Conservation (phyloP, 306 rosid species). For the Begonia fuchsioides region DNA sequence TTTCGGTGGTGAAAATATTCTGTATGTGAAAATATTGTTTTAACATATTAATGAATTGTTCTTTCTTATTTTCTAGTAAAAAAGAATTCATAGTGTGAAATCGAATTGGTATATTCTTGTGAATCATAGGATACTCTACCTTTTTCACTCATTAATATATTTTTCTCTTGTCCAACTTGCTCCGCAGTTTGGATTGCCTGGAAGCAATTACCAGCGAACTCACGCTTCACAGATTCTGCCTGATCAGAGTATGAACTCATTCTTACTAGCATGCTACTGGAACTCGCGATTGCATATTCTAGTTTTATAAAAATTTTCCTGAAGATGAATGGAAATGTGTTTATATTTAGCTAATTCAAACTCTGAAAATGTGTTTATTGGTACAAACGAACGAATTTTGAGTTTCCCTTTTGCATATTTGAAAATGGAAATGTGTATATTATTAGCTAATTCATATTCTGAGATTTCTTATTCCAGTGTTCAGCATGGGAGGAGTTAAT, state of each 20-base stretch:
- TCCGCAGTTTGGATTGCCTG: conserved; percentile 48
- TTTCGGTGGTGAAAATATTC: too few species aligned
- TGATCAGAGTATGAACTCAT: conserved; percentile 60
- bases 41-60: too few species aligned
- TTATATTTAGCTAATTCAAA: too few species aligned
- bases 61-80: too few species aligned
- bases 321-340: background rate
- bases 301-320: background rate
- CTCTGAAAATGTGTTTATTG: too few species aligned
- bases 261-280: conserved; percentile 6
- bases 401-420: background rate
- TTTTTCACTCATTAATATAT: background rate
- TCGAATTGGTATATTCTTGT: too few species aligned
- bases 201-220: conserved; percentile 70
- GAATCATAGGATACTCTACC: too few species aligned
- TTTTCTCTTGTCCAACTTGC: conserved; percentile 10
- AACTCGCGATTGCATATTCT: background rate
- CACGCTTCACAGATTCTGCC: conserved; percentile 68
- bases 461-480: conserved; percentile 40
- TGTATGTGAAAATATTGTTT: too few species aligned
- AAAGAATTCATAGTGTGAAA: too few species aligned
- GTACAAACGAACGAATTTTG: background rate
- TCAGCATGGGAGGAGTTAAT: conserved; percentile 70
- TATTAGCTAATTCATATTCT: conserved; percentile 2
- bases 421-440: background rate